Conservation (phyloP, 208 protist species). For the Crithidia acanthocephali region DNA sequence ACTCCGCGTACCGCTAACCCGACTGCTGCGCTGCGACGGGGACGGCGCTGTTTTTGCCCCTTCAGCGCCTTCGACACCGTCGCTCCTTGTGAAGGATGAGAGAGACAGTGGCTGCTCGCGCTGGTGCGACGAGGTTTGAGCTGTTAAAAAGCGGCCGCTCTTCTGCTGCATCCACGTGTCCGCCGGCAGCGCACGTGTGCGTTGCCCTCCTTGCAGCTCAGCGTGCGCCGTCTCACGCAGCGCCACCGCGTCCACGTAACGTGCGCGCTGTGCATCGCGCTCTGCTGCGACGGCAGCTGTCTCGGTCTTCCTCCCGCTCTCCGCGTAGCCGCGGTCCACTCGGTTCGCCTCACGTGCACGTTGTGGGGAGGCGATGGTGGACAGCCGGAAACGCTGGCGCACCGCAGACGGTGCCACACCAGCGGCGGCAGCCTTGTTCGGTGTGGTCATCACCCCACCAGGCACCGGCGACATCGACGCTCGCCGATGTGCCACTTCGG, state of each 20-base stretch:
- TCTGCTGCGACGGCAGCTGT: not conserved
- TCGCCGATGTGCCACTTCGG: slow-evolving; percentile 5
- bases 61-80: not conserved
- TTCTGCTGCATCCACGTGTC: slow-evolving; percentile 11
- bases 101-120: not conserved
- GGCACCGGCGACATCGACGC: not conserved
- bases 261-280: not conserved
- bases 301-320: not conserved
- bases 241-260: not conserved
- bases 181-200: not conserved
- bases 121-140: not conserved
- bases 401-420: not conserved
- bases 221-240: not conserved
- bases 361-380: slow-evolving; percentile 18
- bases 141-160: slow-evolving; percentile 1
- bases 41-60: too few relatives aligned
- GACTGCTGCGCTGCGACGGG: too few relatives aligned
- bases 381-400: slow-evolving; percentile 10
- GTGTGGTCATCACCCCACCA: not conserved
- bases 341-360: not conserved
- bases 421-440: not conserved
- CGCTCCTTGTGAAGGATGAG: not conserved
- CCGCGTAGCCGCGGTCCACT: not conserved
- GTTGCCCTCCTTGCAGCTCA: not conserved
- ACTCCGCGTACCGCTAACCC: not conserved